Base-by-base conservation (phyloP, 257 asterid species). In the Solanum ossicruentum region DNA sequence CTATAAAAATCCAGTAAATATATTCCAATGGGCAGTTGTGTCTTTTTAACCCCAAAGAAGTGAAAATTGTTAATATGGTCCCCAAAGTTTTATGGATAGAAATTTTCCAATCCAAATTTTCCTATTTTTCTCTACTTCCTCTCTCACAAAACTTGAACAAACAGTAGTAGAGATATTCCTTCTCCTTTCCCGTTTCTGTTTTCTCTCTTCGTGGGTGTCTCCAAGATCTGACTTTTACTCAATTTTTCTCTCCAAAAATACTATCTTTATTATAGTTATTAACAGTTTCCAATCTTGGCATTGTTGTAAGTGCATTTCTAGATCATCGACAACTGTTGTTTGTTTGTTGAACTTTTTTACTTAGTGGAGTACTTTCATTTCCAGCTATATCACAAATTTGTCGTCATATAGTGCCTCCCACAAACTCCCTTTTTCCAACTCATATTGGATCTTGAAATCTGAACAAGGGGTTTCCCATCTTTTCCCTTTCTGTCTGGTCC, bases 231-330 rank as follows among this genome's bases (percentile, higher is more conserved):
- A 36, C 17, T 26, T 41, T 52, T 26, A 15, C 75, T 72, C 69
- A 17, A 13, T 77, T 75, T 75, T 12, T 78, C 83, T 60, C 26
- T 23, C 39, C n/a, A 3, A 21, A 26, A 69, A 28, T 45, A 83
- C 51, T 10, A 41, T 12, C 21, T 75, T 75, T 65, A 51, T 12
- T 63, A 51, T 77, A 43, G 78, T 51, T 84, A 55, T 84, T 72
- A 67, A 28, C 75, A 23, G 39, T 86, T 84, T 85, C 82, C 71
- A 81, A 81, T 78, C 85, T 83, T 88, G 77, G 55, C 85, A 82
- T 75, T 86, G 78, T 55, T 87, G 83, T 84, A 15, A 12, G 7
- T n/a, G 70, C 86, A 85, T 77, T 86, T 58, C 82, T 91, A 88
- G 82, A 90, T 88, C 87, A 83, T 84, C 7, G 56, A 77, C 63